Evolutionary conservation across 352 stramenopile species (phyloP), one percentile per base, ranked within the genome.

Genomic region (Phytophthora tubulina): DNA sequence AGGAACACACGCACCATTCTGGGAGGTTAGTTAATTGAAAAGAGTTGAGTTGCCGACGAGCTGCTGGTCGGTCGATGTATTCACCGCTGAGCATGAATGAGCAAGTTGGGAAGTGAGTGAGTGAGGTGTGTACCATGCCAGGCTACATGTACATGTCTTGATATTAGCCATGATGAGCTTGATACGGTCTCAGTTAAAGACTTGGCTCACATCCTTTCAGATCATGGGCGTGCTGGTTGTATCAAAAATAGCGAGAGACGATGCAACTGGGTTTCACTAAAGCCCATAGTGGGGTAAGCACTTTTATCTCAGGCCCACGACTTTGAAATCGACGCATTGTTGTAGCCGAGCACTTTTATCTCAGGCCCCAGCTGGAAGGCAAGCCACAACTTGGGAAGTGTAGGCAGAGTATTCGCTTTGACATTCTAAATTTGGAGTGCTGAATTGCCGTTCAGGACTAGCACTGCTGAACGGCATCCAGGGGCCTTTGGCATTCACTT

Each of bases 1-100:
- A 76, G 69, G 61, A 73, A 77, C 33, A 78, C 70, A 45, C 63
- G 68, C 64, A 76, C 70, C 72, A 78, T 82, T 10, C 11, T 68
- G 27, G 21, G 21, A 32, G 4, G 10, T 36, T 58, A 41, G 51
- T 38, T 44, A 32, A 35, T 67, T 52, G 44, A 45, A 30, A 27
- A 14, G n/a, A n/a, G 13, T 36, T 15, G 44, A n/a, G 30, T 42
- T n/a, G n/a, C n/a, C n/a, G n/a, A n/a, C 48, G 38, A 36, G 41
- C 49, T 63, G 54, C 32, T 49, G 39, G 41, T 46, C 41, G 41
- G 41, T 46, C 41, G 41, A 46, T 46, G 41, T 46, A 46, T 46
- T 46, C 41, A 46, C 41, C 14, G 41, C 41, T 46, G 41, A 46
- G 41, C 41, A n/a, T 46, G 41, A 46, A 46, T 46, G 41, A 46